phyloP scores from a whole-genome alignment of 306 rosid species.

The Dryas octopetala region DNA sequence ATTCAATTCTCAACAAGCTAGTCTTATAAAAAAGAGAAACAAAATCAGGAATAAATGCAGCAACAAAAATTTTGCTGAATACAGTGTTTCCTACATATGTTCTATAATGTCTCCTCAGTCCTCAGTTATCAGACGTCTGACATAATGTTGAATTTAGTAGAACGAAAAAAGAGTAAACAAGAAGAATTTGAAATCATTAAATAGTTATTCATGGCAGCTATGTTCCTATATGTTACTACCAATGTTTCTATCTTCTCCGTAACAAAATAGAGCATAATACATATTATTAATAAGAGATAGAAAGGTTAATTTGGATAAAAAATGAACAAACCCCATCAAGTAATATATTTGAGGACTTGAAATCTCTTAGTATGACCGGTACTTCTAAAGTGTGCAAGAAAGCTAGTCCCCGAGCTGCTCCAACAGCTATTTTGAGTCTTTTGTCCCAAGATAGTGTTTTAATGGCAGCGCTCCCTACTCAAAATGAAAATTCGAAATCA shows the following conservation, averaged over 20 bases:
- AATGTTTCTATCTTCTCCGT: background rate
- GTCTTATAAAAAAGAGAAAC: too few species aligned
- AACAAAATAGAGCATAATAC: background rate
- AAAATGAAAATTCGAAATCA: background rate
- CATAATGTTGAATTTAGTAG: too few species aligned
- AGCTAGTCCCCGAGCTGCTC: conserved; percentile 87
- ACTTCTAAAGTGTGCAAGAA: conserved; percentile 70
- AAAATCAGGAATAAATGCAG: too few species aligned
- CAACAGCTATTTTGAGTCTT: conserved; percentile 71
- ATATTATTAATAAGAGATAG: background rate
- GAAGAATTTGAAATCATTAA: too few species aligned
- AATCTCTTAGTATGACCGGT: conserved; percentile 82
- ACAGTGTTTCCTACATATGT: too few species aligned
- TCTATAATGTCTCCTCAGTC: too few species aligned
- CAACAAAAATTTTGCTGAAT: too few species aligned
- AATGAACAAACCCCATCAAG: conserved; percentile 69
- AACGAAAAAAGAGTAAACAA: too few species aligned
- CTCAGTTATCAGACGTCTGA: too few species aligned
- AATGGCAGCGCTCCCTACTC: conserved; percentile 48
- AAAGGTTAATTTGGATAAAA: background rate
- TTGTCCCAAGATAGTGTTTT: conserved; percentile 68
- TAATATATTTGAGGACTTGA: conserved; percentile 87
- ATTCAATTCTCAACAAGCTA: too few species aligned
- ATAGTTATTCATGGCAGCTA: too few species aligned
- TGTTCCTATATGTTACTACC: background rate